Evolutionary conservation across 2,329 filamentous ascomycete genomes (phyloP).

Genomic region (Chaetomiaceae sp.): DNA sequence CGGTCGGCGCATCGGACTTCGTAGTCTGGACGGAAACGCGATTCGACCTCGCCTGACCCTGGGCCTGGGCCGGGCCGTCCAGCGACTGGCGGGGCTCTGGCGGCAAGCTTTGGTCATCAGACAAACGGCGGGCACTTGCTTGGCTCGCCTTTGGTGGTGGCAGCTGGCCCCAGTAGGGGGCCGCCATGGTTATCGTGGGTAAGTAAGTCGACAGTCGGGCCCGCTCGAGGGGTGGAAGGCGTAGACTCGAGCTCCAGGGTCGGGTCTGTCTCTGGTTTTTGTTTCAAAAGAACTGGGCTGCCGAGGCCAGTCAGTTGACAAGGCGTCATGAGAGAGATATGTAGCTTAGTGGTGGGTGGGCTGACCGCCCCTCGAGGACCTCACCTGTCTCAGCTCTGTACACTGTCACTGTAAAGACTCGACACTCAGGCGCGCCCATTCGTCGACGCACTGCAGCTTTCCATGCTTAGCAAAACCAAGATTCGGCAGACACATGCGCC

Average conservation of each 20-base stretch:
- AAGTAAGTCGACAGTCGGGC: too few species aligned
- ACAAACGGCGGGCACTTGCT: slow-evolving; percentile 34
- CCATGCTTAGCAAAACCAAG: slow-evolving; percentile 32
- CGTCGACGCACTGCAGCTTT: slow-evolving; percentile 17
- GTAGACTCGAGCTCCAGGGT: slow-evolving; percentile 3
- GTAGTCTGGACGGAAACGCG: slow-evolving; percentile 51
- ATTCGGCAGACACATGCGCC: slow-evolving; percentile 39
- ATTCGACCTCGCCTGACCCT: slow-evolving; percentile 41
- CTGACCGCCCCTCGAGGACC: slow-evolving; percentile 12
- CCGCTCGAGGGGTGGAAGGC: too few species aligned
- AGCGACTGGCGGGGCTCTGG: slow-evolving; percentile 30
- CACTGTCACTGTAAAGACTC: too few species aligned
- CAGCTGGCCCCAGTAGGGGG: slow-evolving; percentile 55
- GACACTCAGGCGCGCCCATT: slow-evolving; percentile 15
- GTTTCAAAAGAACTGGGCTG: slow-evolving; percentile 1
- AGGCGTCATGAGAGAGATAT: not conserved
- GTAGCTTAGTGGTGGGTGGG: slow-evolving; percentile 19
- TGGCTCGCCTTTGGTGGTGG: slow-evolving; percentile 40
- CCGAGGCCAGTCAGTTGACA: not conserved
- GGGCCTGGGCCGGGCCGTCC: slow-evolving; percentile 32
- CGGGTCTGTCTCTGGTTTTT: not conserved
- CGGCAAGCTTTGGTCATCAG: slow-evolving; percentile 30
- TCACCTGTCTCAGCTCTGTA: not conserved
- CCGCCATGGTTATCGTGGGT: slow-evolving; percentile 38
- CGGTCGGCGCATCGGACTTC: slow-evolving; percentile 48